Conservation (phyloP, 1,284 basidiomycete genomes). For the Ganoderma multipileum region DNA sequence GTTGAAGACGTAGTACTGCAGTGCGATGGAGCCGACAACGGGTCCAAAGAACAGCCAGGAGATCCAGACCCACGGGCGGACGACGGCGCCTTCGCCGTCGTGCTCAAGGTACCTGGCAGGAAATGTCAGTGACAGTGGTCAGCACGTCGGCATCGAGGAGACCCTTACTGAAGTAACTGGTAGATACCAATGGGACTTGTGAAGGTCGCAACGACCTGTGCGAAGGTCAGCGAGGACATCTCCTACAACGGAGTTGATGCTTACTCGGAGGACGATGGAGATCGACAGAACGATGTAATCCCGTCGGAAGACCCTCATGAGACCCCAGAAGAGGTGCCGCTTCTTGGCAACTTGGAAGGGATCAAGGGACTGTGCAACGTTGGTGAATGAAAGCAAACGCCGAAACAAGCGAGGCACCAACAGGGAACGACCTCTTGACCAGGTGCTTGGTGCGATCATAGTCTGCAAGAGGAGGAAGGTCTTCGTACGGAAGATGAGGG, state of each 20-base stretch:
- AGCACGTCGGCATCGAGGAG: background rate
- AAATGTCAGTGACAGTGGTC: background rate
- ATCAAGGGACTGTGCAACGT: slow-evolving; percentile 28
- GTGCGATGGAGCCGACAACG: slow-evolving; percentile 42
- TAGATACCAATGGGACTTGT: slow-evolving; percentile 53
- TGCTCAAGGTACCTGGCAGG: slow-evolving; percentile 48
- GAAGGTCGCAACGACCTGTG: slow-evolving; percentile 39
- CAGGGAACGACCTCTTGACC: slow-evolving; percentile 41
- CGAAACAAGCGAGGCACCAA: slow-evolving; percentile 7
- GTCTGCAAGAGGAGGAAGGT: slow-evolving; percentile 53
- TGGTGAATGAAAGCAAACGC: background rate
- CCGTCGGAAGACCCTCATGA: slow-evolving; percentile 36
- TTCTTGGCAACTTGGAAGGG: slow-evolving; percentile 33
- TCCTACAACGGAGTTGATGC: background rate
- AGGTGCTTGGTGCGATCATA: slow-evolving; percentile 51
- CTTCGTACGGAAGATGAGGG: slow-evolving; percentile 36
- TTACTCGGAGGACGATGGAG: slow-evolving; percentile 29
- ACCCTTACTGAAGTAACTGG: slow-evolving; percentile 44
- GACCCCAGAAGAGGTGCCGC: slow-evolving; percentile 39
- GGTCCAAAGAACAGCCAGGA: slow-evolving; percentile 66
- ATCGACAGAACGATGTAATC: slow-evolving; percentile 31
- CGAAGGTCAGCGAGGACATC: background rate
- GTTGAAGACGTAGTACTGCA: slow-evolving; percentile 47
- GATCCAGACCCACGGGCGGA: slow-evolving; percentile 69
- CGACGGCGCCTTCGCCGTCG: slow-evolving; percentile 43